Evolutionary conservation across 2,329 filamentous ascomycete genomes (phyloP).

Genomic region (Talaromyces marneffei): DNA sequence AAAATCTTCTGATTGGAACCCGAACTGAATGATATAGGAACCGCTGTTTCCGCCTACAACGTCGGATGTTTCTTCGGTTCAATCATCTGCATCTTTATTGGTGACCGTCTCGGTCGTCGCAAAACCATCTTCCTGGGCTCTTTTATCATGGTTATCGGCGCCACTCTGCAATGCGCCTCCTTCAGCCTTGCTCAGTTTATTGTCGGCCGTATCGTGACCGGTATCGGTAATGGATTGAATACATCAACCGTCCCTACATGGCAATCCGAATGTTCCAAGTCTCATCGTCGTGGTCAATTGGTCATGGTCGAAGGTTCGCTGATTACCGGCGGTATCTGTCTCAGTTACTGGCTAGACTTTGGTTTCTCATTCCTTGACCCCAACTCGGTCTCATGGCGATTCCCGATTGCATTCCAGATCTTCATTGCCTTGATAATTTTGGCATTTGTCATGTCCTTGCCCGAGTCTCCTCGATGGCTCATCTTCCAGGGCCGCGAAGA

Average conservation of each 20-base stretch:
- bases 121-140: conserved; percentile 47
- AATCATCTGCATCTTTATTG: conserved; percentile 46
- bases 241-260: conserved; percentile 49
- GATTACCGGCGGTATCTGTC: conserved; percentile 47
- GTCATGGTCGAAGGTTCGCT: conserved; percentile 51
- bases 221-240: conserved; percentile 50
- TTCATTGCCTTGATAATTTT: conserved; percentile 51
- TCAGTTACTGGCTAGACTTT: conserved; percentile 49
- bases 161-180: conserved; percentile 44
- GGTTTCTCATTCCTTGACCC: conserved; percentile 50
- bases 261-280: conserved; percentile 48
- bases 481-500: conserved; percentile 52
- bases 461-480: conserved; percentile 56
- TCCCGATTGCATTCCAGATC: conserved; percentile 55
- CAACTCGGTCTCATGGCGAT: conserved; percentile 47
- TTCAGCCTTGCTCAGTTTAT: conserved; percentile 47
- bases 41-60: conserved; percentile 41
- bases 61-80: conserved; percentile 49
- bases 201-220: conserved; percentile 47
- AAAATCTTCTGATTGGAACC: neutral
- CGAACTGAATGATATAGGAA: conserved; percentile 23
- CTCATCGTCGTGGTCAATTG: conserved; percentile 46
- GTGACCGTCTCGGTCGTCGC: conserved; percentile 48
- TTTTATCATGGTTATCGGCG: conserved; percentile 47
- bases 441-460: conserved; percentile 44